phyloP scores from a whole-genome alignment of 2,329 filamentous ascomycete species.

The Aphanocladium album region DNA sequence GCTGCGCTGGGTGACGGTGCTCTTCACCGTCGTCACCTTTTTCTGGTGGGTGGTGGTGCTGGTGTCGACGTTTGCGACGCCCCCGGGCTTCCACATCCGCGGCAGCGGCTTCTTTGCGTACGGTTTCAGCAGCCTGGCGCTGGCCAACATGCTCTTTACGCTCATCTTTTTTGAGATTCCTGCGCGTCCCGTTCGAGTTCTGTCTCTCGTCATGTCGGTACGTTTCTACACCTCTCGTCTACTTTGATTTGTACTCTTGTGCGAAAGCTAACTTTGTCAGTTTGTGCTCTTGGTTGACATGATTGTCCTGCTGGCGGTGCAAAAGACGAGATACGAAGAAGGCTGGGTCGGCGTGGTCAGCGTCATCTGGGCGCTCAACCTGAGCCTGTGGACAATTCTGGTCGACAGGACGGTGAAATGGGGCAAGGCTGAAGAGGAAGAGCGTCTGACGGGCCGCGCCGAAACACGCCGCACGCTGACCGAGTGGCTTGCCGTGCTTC shows the following conservation, averaged over 20 bases:
- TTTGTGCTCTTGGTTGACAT: constrained; percentile 53
- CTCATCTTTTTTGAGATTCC: constrained; percentile 86
- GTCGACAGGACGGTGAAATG: constrained; percentile 81
- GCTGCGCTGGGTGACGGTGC: constrained; percentile 69
- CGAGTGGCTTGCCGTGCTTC: constrained; percentile 79
- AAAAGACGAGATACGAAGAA: constrained; percentile 73
- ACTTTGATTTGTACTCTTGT: neutral
- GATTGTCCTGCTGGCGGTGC: constrained; percentile 73
- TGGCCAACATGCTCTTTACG: constrained; percentile 68
- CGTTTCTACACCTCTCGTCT: neutral
- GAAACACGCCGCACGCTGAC: constrained; percentile 76
- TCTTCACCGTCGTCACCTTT: constrained; percentile 71
- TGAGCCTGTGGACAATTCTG: constrained; percentile 71
- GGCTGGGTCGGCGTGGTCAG: constrained; percentile 87
- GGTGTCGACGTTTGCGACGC: constrained; percentile 86
- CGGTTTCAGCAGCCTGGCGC: constrained; percentile 71
- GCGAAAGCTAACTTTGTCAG: constrained; percentile 17
- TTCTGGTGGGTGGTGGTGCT: constrained; percentile 91
- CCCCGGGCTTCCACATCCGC: constrained; percentile 76
- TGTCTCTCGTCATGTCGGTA: constrained; percentile 59
- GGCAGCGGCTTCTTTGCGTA: constrained; percentile 94
- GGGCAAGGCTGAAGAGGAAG: constrained; percentile 90
- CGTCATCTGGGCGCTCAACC: constrained; percentile 73
- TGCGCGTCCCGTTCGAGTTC: constrained; percentile 70
- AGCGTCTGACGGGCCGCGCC: constrained; percentile 80